Evolutionary conservation across 192 early-diverging fungal genomes (phyloP).

Genomic region (Backusella tuberculispora): DNA sequence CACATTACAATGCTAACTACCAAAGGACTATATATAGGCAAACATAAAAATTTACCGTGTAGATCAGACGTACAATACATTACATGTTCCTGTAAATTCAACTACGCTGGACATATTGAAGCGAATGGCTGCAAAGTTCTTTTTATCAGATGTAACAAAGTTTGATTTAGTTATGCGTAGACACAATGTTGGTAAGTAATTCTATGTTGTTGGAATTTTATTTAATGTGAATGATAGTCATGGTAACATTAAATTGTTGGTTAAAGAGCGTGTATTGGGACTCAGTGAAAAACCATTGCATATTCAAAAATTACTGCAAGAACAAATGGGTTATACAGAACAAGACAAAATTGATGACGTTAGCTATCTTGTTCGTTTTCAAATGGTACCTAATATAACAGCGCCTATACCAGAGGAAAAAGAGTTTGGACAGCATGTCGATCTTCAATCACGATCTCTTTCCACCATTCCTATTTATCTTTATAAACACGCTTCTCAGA

Average conservation of each 20-base stretch:
- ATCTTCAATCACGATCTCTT: constrained; percentile 72
- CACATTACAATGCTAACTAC: constrained; percentile 9
- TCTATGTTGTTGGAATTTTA: no score
- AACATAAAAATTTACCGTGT: constrained; percentile 76
- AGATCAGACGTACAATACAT: constrained; percentile 81
- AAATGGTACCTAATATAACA: constrained; percentile 52
- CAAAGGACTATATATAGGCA: constrained; percentile 41
- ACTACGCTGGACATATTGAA: constrained; percentile 74
- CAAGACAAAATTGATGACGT: constrained; percentile 79
- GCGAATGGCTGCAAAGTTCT: constrained; percentile 81
- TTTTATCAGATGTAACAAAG: constrained; percentile 68
- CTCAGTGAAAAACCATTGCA: constrained; percentile 73
- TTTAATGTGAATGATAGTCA: not conserved
- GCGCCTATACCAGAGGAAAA: constrained; percentile 49
- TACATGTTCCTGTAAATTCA: constrained; percentile 68
- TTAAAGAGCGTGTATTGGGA: constrained; percentile 72
- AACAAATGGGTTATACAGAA: constrained; percentile 81
- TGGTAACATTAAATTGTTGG: not conserved
- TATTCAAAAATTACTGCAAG: constrained; percentile 69
- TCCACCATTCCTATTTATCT: constrained; percentile 82
- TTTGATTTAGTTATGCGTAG: constrained; percentile 30
- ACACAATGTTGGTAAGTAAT: constrained; percentile 28
- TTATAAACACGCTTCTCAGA: constrained; percentile 70
- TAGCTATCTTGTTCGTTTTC: constrained; percentile 80
- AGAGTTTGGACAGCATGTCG: constrained; percentile 61